phyloP scores from a whole-genome alignment of 1,284 basidiomycete genomes.

The Cutaneotrichosporon sp. region DNA sequence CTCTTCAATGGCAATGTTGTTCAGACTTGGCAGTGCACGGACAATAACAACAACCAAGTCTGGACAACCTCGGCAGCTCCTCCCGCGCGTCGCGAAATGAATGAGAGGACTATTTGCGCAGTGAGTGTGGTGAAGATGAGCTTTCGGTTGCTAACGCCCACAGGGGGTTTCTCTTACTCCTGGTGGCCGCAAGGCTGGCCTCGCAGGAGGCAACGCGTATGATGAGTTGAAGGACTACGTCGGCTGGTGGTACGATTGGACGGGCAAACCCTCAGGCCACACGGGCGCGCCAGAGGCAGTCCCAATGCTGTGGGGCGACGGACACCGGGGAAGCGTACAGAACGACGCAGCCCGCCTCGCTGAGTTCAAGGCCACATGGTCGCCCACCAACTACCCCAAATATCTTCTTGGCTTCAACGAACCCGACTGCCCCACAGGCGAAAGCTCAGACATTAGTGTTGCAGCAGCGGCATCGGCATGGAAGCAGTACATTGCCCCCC shows the following conservation, averaged over 20 bases:
- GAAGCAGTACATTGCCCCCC: conserved; percentile 41
- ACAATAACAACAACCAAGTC: conserved; percentile 14
- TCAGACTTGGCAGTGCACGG: conserved; percentile 17
- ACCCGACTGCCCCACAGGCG: conserved; percentile 40
- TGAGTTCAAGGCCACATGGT: conserved; percentile 28
- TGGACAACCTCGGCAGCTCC: conserved; percentile 1
- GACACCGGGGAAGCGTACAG: conserved; percentile 19
- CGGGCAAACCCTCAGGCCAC: background rate
- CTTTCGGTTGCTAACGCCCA: background rate
- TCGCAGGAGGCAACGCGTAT: conserved; percentile 24
- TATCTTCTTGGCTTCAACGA: conserved; percentile 40
- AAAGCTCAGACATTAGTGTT: conserved; percentile 11
- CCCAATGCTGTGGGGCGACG: conserved; percentile 48
- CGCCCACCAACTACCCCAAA: conserved; percentile 27
- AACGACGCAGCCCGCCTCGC: conserved; percentile 36
- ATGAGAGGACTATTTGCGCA: background rate
- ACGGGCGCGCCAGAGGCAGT: conserved; percentile 27
- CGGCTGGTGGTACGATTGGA: conserved; percentile 44
- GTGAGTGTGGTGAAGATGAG: background rate
- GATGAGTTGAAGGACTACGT: conserved; percentile 27
- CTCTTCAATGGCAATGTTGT: conserved; percentile 3
- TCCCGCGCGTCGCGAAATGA: background rate
- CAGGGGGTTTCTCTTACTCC: background rate
- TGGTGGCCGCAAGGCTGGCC: conserved; percentile 37
- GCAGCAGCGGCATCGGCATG: conserved; percentile 25